Evolutionary conservation across 2,329 filamentous ascomycete species (phyloP).

Genomic region (Pseudogymnoascus verrucosus): DNA sequence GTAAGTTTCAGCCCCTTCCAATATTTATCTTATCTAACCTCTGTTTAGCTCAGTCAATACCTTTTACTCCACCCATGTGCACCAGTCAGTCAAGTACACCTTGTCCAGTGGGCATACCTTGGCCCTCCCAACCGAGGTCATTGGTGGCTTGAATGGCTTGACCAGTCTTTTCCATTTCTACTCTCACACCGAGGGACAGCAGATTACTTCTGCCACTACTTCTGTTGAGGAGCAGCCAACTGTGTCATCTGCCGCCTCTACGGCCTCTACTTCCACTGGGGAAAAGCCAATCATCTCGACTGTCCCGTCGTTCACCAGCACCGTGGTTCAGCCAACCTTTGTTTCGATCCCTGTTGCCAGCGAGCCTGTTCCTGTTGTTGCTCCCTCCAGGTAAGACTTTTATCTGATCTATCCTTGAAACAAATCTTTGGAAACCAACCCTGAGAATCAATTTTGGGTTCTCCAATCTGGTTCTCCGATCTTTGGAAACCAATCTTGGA

Average conservation of each 20-base stretch:
- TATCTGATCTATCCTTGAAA: neutral
- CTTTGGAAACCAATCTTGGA: neutral
- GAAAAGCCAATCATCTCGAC: neutral
- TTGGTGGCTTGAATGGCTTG: neutral
- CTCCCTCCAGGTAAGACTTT: neutral
- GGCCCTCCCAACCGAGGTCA: neutral
- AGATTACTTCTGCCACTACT: neutral
- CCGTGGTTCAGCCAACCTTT: neutral
- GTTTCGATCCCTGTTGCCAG: neutral
- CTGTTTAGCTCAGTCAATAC: neutral
- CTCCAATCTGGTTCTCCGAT: neutral
- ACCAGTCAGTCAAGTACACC: neutral
- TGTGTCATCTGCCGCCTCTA: neutral
- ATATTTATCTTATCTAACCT: neutral
- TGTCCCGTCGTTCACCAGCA: neutral
- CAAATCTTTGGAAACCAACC: neutral
- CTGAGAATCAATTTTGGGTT: neutral
- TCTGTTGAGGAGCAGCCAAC: neutral
- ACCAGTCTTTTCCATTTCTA: neutral
- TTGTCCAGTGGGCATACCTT: neutral
- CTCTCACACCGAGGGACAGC: neutral
- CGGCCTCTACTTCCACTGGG: neutral
- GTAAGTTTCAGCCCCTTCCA: neutral
- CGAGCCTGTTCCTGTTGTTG: neutral
- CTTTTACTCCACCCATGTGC: neutral